Base-by-base conservation (phyloP, 371 early-diverging fungal species). In the Batkoa obscura region DNA sequence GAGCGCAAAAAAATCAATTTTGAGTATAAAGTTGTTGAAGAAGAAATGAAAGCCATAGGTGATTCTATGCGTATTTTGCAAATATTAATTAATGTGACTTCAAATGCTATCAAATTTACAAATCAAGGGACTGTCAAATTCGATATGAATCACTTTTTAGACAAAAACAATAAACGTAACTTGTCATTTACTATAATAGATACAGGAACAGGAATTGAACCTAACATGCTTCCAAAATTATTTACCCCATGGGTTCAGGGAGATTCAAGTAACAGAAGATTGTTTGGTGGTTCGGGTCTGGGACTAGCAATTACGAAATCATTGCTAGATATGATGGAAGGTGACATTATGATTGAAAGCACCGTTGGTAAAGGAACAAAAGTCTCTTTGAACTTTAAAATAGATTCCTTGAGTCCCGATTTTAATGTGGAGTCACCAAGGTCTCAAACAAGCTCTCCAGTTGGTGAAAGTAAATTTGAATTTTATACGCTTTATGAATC, bases 81-180 rank as follows among this genome's bases (percentile, higher is more conserved):
- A 58, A 67, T 75, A 32, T 49, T 75, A 15, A 48, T 72, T 34
- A 75, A 75, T 39, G 36, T 75, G 61, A 62, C 76, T 48, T 75
- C 79, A 34, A 78, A 80, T 48, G 78, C 80, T 1, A 74, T 80
- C 60, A 80, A 80, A 60, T 80, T 80, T 36, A 80, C 80, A 0
- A 72, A 75, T 42, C 62, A 73, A 33, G 80, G 78, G 15, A 72
- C 72, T 36, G 46, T 46, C 4, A 4, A 5, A 10, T 15, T 4
- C 30, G 46, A 46, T 4, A 4, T 8, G 4, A 17, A 46, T 5
- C 4, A 8, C 46, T 46, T 12, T 23, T 5, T 8, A 46, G 39
- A 39, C 12, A 4, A 6, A 8, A 3, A 4, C 5, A 23, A 17
- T 10, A 46, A 15, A 8, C 15, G 5, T 5, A 4, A 46, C 17